Conservation (phyloP, 805 yeast species). For the Candida pseudofarinosa region DNA sequence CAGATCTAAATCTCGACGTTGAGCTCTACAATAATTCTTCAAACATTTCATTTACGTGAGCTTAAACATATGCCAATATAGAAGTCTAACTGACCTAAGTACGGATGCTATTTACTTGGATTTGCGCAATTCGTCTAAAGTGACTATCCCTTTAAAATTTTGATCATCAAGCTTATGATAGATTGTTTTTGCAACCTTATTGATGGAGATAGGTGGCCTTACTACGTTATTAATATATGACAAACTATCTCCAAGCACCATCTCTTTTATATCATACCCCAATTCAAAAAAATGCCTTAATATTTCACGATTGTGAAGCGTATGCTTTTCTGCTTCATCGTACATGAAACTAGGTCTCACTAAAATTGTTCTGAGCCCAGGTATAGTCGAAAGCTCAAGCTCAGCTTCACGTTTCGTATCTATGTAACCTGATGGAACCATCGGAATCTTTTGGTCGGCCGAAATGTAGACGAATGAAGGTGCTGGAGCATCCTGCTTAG, state of each 20-base stretch:
- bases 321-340: slow-evolving; percentile 41
- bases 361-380: slow-evolving; percentile 53
- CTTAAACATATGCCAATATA: too few species aligned
- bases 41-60: too few species aligned
- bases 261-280: slow-evolving; percentile 41
- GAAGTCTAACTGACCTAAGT: too few species aligned
- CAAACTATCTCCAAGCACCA: slow-evolving; percentile 34
- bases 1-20: too few species aligned
- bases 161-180: slow-evolving; percentile 51
- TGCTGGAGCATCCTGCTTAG: not conserved
- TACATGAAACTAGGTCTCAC: slow-evolving; percentile 84
- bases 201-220: slow-evolving; percentile 65
- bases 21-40: too few species aligned
- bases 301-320: slow-evolving; percentile 32
- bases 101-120: too few species aligned
- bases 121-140: slow-evolving; percentile 27
- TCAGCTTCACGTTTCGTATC: slow-evolving; percentile 79
- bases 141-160: slow-evolving; percentile 52
- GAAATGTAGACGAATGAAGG: slow-evolving; percentile 67
- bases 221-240: slow-evolving; percentile 43
- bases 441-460: slow-evolving; percentile 69
- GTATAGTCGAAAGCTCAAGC: slow-evolving; percentile 43
- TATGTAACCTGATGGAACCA: slow-evolving; percentile 68
- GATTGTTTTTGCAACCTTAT: slow-evolving; percentile 58
- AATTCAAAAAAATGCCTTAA: slow-evolving; percentile 42